Conservation (phyloP, 164 flowering plant genomes). For the Hamamelis virginiana region DNA sequence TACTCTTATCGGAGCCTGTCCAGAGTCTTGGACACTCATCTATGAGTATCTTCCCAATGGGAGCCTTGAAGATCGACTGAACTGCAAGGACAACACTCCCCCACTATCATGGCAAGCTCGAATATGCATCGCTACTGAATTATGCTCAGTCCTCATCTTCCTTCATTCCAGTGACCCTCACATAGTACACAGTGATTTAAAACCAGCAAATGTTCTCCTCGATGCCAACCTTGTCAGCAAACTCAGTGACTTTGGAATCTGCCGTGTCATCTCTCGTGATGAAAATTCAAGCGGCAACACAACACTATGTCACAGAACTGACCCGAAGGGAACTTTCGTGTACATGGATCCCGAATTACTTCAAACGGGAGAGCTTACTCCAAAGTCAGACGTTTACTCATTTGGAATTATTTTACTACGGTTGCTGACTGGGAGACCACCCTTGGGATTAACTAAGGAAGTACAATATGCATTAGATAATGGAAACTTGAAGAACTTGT, state of each 20-base stretch:
- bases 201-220: slow-evolving; percentile 81
- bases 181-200: slow-evolving; percentile 78
- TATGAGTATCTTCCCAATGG: slow-evolving; percentile 87
- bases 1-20: slow-evolving; percentile 84
- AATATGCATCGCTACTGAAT: slow-evolving; percentile 67
- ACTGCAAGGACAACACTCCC: slow-evolving; percentile 60
- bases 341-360: slow-evolving; percentile 86
- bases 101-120: slow-evolving; percentile 86
- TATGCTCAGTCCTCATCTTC: slow-evolving; percentile 79
- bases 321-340: slow-evolving; percentile 63
- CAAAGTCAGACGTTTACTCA: slow-evolving; percentile 77
- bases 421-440: slow-evolving; percentile 67
- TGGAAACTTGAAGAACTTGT: slow-evolving; percentile 43
- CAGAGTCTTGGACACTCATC: slow-evolving; percentile 64
- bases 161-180: slow-evolving; percentile 69
- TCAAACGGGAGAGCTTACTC: slow-evolving; percentile 71
- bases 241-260: slow-evolving; percentile 84
- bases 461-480: slow-evolving; percentile 62
- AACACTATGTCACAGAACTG: slow-evolving; percentile 39
- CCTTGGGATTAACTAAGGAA: slow-evolving; percentile 60
- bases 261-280: slow-evolving; percentile 35
- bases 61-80: slow-evolving; percentile 88
- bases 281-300: slow-evolving; percentile 20
- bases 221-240: slow-evolving; percentile 64
- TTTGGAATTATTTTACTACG: slow-evolving; percentile 75